These are phyloP conservation scores for Suillus tomentosus DNA, from an alignment of 768 basidiomycete genomes.

Conservation along the genomic window DNA sequence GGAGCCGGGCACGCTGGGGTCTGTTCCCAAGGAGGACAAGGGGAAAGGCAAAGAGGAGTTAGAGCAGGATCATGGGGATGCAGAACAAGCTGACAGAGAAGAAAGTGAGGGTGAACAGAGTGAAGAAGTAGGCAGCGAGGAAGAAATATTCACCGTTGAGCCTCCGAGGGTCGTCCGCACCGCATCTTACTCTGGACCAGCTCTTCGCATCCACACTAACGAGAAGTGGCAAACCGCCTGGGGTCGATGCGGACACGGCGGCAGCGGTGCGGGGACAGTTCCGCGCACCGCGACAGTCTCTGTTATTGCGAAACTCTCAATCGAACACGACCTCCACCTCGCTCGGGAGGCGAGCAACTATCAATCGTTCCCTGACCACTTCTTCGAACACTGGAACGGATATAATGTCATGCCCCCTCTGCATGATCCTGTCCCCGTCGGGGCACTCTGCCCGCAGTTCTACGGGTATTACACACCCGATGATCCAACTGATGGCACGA, in stretches of 20 bases:
- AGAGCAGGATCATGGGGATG: not conserved
- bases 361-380: constrained; percentile 27
- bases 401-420: constrained; percentile 31
- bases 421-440: constrained; percentile 45
- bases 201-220: constrained; percentile 20
- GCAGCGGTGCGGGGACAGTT: not conserved
- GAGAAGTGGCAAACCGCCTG: constrained; percentile 17
- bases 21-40: not conserved
- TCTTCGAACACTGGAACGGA: constrained; percentile 29
- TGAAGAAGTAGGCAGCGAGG: not conserved
- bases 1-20: not conserved
- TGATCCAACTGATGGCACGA: constrained; percentile 17
- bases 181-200: constrained; percentile 1
- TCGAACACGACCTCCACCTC: constrained; percentile 40
- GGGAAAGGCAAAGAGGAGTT: constrained; percentile 1
- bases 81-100: not conserved
- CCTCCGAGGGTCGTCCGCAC: not conserved
- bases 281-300: constrained; percentile 39
- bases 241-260: constrained; percentile 11
- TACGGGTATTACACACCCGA: constrained; percentile 58
- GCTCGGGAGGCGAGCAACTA: constrained; percentile 31
- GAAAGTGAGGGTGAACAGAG: not conserved
- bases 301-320: constrained; percentile 49
- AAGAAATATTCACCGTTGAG: not conserved
- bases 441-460: constrained; percentile 60